These are phyloP conservation scores for Alternaria dauci DNA, from an alignment of 2,329 filamentous ascomycete genomes.

Conservation along the genomic window DNA sequence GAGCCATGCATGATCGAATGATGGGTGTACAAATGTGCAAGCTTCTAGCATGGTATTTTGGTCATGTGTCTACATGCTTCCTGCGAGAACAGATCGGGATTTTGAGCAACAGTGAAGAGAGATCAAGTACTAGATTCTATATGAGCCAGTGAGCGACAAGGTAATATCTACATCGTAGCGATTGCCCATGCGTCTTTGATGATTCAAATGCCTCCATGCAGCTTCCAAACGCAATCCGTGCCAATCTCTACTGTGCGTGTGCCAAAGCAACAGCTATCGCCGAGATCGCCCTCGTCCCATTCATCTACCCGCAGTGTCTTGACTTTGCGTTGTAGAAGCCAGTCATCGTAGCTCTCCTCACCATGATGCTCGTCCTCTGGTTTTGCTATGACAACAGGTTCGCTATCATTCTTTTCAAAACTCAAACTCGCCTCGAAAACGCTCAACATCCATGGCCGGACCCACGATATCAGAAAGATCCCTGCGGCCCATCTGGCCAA, in stretches of 20 bases:
- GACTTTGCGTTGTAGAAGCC: slow-evolving; percentile 29
- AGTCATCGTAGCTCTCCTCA: slow-evolving; percentile 20
- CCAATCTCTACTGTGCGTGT: slow-evolving; percentile 35
- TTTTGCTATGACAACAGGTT: not conserved
- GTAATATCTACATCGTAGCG: not conserved
- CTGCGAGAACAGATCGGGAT: not conserved
- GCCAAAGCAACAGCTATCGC: slow-evolving; percentile 45
- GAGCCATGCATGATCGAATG: slow-evolving; percentile 1
- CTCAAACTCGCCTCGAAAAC: slow-evolving; percentile 89
- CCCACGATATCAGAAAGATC: slow-evolving; percentile 90
- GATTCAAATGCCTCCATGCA: slow-evolving; percentile 40
- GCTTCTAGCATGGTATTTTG: not conserved
- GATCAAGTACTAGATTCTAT: not conserved
- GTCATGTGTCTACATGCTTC: not conserved
- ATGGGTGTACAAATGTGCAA: not conserved
- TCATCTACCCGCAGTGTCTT: slow-evolving; percentile 8
- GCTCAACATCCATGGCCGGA: slow-evolving; percentile 87
- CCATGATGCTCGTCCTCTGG: not conserved
- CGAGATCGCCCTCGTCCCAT: slow-evolving; percentile 30
- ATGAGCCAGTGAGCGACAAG: not conserved
- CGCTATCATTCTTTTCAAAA: slow-evolving; percentile 62
- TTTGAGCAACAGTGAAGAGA: not conserved
- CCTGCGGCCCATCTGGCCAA: slow-evolving; percentile 90
- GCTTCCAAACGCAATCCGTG: slow-evolving; percentile 36
- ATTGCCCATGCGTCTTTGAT: not conserved